These are phyloP conservation scores for Talaromyces proteolyticus DNA, from an alignment of 495 filamentous ascomycete species.

Conservation along the genomic window DNA sequence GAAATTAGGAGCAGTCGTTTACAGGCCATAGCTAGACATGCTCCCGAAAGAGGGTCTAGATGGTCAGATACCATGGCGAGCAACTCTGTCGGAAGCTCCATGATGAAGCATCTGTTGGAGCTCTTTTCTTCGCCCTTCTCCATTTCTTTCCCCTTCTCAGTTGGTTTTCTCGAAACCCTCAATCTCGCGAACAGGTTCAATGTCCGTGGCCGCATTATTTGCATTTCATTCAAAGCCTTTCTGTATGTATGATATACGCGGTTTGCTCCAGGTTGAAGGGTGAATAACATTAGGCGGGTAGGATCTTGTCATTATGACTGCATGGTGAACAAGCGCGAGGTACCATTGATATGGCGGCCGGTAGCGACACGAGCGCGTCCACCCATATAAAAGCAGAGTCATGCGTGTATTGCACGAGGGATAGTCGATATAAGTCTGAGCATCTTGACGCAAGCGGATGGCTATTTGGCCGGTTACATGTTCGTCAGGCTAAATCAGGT, in stretches of 20 bases:
- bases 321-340: background rate
- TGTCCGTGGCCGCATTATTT: background rate
- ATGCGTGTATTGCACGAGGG: slow-evolving; percentile 4
- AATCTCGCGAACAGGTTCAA: slow-evolving; percentile 1
- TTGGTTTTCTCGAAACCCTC: background rate
- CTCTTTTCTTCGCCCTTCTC: background rate
- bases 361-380: too few species aligned
- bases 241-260: background rate
- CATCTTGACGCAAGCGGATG: slow-evolving; percentile 2
- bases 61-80: slow-evolving; percentile 36
- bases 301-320: background rate
- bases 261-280: background rate
- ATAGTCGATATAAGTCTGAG: background rate
- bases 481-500: slow-evolving; percentile 2
- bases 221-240: background rate
- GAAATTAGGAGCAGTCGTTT: slow-evolving; percentile 36
- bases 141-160: background rate
- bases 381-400: slow-evolving; percentile 2
- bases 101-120: slow-evolving; percentile 20
- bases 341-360: too few species aligned
- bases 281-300: background rate
- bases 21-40: slow-evolving; percentile 38
- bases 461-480: background rate
- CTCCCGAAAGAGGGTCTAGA: slow-evolving; percentile 30
- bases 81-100: slow-evolving; percentile 40